Conservation (phyloP, 1,139 yeast genomes). For the Pichia sp. region DNA sequence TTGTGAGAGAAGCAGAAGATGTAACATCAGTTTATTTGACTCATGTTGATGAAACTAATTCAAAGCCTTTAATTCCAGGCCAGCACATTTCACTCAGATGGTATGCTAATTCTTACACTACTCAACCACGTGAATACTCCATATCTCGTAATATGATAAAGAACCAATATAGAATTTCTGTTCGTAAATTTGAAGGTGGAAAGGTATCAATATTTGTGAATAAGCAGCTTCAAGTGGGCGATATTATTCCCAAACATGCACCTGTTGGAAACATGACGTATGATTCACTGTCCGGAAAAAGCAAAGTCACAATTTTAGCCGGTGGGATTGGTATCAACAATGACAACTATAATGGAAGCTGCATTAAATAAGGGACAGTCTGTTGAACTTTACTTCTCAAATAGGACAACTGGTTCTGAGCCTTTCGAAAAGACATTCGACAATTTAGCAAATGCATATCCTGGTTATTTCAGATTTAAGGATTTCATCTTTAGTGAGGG, state of each 20-base stretch:
- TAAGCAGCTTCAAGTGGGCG: constrained; percentile 47
- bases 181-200: constrained; percentile 51
- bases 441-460: constrained; percentile 24
- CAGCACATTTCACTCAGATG: constrained; percentile 59
- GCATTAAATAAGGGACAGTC: constrained; percentile 28
- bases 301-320: constrained; percentile 43
- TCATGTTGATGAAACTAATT: constrained; percentile 41
- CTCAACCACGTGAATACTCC: constrained; percentile 49
- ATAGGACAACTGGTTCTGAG: constrained; percentile 28
- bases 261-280: constrained; percentile 57
- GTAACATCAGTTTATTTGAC: constrained; percentile 52
- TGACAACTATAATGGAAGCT: constrained; percentile 47
- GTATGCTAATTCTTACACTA: constrained; percentile 28
- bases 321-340: constrained; percentile 72
- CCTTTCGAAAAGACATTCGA: constrained; percentile 35
- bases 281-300: constrained; percentile 30
- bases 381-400: constrained; percentile 36
- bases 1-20: constrained; percentile 43
- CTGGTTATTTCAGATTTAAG: constrained; percentile 7
- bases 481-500: constrained; percentile 12
- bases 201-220: constrained; percentile 54
- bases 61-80: constrained; percentile 43
- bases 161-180: constrained; percentile 50
- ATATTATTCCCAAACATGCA: constrained; percentile 47
- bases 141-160: constrained; percentile 36